These are phyloP conservation scores for Marvania coccoides DNA, from an alignment of 139 green algal species.

Conservation along the genomic window DNA sequence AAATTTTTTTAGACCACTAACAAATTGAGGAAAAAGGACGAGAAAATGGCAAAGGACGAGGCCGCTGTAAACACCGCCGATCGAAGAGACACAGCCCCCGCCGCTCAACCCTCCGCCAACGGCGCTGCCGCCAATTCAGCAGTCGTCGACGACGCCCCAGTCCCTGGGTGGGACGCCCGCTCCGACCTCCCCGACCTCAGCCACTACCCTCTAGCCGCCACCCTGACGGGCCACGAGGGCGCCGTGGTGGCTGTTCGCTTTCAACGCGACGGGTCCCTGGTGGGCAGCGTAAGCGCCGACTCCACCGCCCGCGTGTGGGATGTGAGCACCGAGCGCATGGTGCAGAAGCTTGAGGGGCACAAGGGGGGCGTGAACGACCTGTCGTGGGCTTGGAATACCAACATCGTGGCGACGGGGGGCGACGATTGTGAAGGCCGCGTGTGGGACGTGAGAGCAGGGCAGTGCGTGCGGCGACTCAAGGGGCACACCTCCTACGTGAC, in stretches of 20 bases:
- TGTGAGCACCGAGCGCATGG: slow-evolving; percentile 22
- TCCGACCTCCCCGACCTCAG: slow-evolving; percentile 3
- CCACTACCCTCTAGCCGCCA: slow-evolving; percentile 7
- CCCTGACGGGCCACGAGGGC: slow-evolving; percentile 32
- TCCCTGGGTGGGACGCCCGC: background rate
- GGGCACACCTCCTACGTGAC: slow-evolving; percentile 86
- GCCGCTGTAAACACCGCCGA: no score
- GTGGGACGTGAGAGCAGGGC: slow-evolving; percentile 55
- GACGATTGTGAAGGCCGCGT: slow-evolving; percentile 56
- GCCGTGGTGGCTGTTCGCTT: slow-evolving; percentile 53
- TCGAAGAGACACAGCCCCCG: no score
- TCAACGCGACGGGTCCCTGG: slow-evolving; percentile 15
- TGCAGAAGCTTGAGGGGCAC: slow-evolving; percentile 48
- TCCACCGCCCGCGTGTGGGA: slow-evolving; percentile 63
- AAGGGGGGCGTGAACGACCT: slow-evolving; percentile 69
- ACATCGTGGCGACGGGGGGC: slow-evolving; percentile 51
- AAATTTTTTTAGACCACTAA: no score
- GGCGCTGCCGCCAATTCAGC: no score
- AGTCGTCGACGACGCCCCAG: no score
- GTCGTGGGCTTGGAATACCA: slow-evolving; percentile 54
- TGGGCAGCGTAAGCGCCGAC: slow-evolving; percentile 70
- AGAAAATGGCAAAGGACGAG: no score
- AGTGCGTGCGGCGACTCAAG: slow-evolving; percentile 42
- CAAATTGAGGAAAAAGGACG: no score
- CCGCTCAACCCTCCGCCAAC: no score